Evolutionary conservation across 2,329 filamentous ascomycete genomes (phyloP).

Genomic region (Microcyclospora pomicola): DNA sequence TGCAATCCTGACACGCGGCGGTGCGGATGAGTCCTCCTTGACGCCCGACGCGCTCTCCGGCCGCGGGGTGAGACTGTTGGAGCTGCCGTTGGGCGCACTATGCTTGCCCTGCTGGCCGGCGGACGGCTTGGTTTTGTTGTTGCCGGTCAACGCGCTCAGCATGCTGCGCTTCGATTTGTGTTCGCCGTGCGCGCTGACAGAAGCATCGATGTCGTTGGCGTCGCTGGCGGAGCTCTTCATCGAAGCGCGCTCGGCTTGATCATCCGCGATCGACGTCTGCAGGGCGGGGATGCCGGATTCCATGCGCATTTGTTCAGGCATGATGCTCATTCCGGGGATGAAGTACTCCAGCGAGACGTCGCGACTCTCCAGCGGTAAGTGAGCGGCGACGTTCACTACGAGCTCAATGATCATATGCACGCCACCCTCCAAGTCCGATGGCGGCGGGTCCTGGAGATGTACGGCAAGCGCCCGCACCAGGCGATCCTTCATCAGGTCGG

Average conservation of each 20-base stretch:
- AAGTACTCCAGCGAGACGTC: conserved; percentile 84
- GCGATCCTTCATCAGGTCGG: conserved; percentile 46
- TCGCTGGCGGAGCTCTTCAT: conserved; percentile 25
- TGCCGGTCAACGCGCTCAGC: conserved; percentile 29
- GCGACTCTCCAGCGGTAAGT: conserved; percentile 78
- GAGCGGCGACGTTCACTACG: conserved; percentile 69
- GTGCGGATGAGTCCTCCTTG: conserved; percentile 23
- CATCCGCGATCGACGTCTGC: conserved; percentile 28
- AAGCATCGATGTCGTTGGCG: conserved; percentile 17
- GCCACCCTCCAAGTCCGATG: conserved; percentile 70
- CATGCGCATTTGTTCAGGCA: conserved; percentile 68
- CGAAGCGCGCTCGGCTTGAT: conserved; percentile 28
- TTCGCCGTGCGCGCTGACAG: conserved; percentile 10
- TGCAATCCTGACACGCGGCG: conserved; percentile 34
- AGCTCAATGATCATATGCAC: conserved; percentile 88
- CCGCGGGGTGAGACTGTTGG: conserved; percentile 21
- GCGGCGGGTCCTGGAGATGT: conserved; percentile 62
- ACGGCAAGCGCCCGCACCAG: conserved; percentile 58
- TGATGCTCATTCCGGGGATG: conserved; percentile 57
- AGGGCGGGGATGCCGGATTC: conserved; percentile 45
- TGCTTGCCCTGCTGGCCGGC: conserved; percentile 21
- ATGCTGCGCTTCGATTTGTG: conserved; percentile 25
- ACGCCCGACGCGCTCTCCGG: conserved; percentile 28
- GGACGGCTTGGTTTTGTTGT: conserved; percentile 17
- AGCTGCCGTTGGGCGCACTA: conserved; percentile 20